Base-by-base conservation (phyloP, 495 filamentous ascomycete species). In the Filosporella fistucella region DNA sequence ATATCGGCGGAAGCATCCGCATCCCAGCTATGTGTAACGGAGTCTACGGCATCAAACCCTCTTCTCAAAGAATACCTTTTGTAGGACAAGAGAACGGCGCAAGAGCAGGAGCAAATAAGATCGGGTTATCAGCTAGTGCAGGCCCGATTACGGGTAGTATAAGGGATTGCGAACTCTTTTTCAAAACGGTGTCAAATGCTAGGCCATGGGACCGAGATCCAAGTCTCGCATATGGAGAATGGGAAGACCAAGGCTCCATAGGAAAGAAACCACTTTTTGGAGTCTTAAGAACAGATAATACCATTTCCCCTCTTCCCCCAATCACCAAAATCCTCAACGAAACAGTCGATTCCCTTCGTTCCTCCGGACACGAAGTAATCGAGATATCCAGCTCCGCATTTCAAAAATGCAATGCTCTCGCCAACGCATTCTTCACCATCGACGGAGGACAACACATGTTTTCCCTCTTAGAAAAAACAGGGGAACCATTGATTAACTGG, bases 1-100 rank as follows among this genome's bases (percentile, higher is more conserved):
- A 90, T 64, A 81, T 90, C 41, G 86, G 84, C 0, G 86, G 86
- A 7, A 81, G 74, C 6, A 74, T 84, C 20, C 65, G 81, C 3
- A 70, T 84, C 18, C 81, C 82, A 0, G 75, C 77, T 0, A 74
- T 79, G 57, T 82, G 75, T 47, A 69, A 72, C 38, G 77, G 76
- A 2, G 57, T 83, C 4, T 82, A 77, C 37, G 70, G 74, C 0
- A 69, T 84, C 53, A 84, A 83, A 52, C 80, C 82, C 2, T 75
- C 71, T 18, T 57, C 61, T 1, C 75, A 75, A 10, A 69, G 84
- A 8, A 59, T 89, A 4, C 80, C 85, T 0, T 76, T 72, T 22
- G 45, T 42, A 21, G 58, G 58, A 18, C 54, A 57, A 34, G 39
- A 71, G 47, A 64, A 57, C 21, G 74, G 72, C 6, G 40, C 38